A percentile compares a stretch with the other conserved stretches of the same genome.
These are phyloP conservation scores for Acer negundo DNA, from an alignment of 345 rosid genomes.

Conservation along the genomic window DNA sequence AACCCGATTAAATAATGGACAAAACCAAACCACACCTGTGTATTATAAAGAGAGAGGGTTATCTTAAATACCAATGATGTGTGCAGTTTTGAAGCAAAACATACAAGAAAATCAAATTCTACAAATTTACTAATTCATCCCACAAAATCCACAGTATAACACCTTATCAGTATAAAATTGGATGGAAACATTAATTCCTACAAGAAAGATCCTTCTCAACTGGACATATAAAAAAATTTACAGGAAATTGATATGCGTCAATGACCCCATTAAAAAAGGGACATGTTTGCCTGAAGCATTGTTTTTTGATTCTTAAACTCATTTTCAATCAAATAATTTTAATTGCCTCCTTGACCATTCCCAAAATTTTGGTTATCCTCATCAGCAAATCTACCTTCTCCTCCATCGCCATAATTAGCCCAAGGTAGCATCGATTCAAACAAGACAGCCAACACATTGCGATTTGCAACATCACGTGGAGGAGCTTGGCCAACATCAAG, in stretches of 20 bases:
- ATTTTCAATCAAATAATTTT: conserved; percentile 19
- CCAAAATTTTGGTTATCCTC: conserved; percentile 44
- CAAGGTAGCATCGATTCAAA: conserved; percentile 82
- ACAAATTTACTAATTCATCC: neutral
- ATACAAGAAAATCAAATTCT: neutral
- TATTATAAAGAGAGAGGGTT: no score
- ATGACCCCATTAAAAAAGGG: neutral
- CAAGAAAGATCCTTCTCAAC: conserved; percentile 13
- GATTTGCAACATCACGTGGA: conserved; percentile 54
- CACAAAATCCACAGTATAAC: conserved; percentile 16
- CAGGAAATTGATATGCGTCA: conserved; percentile 7
- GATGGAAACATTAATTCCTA: conserved; percentile 14
- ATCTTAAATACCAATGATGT: neutral
- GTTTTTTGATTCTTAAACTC: neutral
- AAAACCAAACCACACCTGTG: no score
- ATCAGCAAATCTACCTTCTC: conserved; percentile 33
- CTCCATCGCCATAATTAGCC: conserved; percentile 55
- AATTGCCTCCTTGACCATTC: conserved; percentile 34
- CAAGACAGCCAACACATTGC: conserved; percentile 60
- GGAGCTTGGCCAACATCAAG: conserved; percentile 38
- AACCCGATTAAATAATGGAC: no score
- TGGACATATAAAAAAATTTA: neutral
- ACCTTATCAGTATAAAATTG: neutral
- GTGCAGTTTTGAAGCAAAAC: neutral
- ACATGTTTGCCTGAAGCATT: neutral